phyloP scores from a whole-genome alignment of 75 land plant genomes.

The Pseudotsuga menziesii region DNA sequence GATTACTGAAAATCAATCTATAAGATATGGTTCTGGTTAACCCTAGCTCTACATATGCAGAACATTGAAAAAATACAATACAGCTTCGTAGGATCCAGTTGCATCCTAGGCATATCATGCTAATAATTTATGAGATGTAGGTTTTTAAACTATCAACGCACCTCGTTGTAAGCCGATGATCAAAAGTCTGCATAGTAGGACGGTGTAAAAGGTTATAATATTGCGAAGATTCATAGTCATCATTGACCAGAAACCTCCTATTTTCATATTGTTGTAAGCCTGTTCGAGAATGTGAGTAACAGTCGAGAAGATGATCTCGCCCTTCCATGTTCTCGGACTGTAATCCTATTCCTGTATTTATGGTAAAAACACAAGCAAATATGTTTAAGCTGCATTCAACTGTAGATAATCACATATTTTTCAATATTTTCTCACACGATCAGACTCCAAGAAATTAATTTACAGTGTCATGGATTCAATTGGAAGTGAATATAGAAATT shows the following conservation, averaged over 20 bases:
- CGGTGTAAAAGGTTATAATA: not conserved
- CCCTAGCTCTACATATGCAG: not conserved
- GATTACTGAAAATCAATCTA: not conserved
- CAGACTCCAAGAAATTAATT: too few relatives aligned
- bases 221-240: not conserved
- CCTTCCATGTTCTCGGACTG: slow-evolving; percentile 6
- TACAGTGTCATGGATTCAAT: not conserved
- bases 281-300: slow-evolving; percentile 6
- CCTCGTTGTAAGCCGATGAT: not conserved
- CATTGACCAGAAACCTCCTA: not conserved
- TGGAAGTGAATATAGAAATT: not conserved
- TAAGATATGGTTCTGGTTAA: not conserved
- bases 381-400: not conserved
- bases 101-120: not conserved
- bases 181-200: not conserved
- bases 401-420: not conserved
- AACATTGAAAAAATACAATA: too few relatives aligned
- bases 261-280: not conserved
- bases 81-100: too few relatives aligned
- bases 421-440: not conserved
- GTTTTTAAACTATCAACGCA: not conserved
- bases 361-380: not conserved
- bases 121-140: not conserved
- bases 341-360: not conserved
- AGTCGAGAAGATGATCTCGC: not conserved